phyloP scores from a whole-genome alignment of 2,329 filamentous ascomycete genomes.

The Cladobotryum mycophilum region DNA sequence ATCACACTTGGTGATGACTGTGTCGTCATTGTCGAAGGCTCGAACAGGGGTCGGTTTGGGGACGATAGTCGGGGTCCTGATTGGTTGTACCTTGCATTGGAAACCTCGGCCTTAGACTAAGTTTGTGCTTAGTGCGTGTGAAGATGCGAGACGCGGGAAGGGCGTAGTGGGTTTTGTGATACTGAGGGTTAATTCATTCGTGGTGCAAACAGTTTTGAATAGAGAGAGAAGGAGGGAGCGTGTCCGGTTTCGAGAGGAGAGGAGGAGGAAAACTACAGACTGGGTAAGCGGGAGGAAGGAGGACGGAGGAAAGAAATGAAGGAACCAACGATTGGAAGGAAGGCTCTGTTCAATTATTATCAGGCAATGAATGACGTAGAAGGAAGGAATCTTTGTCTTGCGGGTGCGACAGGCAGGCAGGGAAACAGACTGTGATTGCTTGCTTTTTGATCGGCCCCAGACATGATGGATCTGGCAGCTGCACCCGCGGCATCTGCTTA shows the following conservation, averaged over 20 bases:
- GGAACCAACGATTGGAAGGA: not conserved
- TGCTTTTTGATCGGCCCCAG: not conserved
- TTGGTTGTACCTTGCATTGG: not conserved
- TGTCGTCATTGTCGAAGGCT: constrained; percentile 8
- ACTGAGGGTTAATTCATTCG: too few species aligned
- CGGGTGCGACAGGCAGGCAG: not conserved
- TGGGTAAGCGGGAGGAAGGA: not conserved
- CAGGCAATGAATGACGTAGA: too few species aligned
- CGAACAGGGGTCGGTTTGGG: not conserved
- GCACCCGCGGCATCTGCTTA: not conserved
- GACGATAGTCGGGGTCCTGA: not conserved
- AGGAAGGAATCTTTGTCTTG: too few species aligned
- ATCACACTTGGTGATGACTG: too few species aligned
- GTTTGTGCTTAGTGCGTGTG: not conserved
- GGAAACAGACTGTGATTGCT: not conserved
- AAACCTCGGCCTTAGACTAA: not conserved
- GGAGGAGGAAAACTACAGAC: not conserved
- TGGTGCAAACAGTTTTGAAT: too few species aligned
- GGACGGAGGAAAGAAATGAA: not conserved
- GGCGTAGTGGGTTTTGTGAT: too few species aligned
- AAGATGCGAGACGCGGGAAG: not conserved
- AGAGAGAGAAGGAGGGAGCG: too few species aligned
- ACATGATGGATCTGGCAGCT: constrained; percentile 4
- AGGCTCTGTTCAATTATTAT: not conserved
- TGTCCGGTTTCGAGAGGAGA: too few species aligned